phyloP scores from a whole-genome alignment of 2,329 filamentous ascomycete genomes.

The Lasiodiplodia gonubiensis region DNA sequence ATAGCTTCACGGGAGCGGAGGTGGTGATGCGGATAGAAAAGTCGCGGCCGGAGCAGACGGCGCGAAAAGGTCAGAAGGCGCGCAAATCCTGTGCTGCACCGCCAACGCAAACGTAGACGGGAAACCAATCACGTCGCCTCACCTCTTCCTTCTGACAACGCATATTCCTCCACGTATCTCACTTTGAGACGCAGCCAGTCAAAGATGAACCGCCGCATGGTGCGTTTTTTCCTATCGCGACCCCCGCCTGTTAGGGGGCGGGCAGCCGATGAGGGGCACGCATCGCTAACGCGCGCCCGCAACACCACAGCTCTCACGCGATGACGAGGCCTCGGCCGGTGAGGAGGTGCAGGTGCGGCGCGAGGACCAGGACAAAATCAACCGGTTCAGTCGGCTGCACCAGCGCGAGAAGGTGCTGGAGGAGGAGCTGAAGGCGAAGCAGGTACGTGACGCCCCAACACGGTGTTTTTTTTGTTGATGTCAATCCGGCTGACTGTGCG shows the following conservation, averaged over 20 bases:
- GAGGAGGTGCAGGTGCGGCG: constrained; percentile 93
- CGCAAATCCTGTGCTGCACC: constrained; percentile 15
- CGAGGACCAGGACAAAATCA: constrained; percentile 99
- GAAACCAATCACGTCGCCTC: constrained; percentile 5
- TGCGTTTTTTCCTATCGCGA: background rate
- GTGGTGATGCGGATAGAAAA: background rate
- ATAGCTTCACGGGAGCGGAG: background rate
- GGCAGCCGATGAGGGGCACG: background rate
- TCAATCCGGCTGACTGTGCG: background rate
- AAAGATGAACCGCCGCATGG: constrained; percentile 29
- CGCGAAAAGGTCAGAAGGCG: background rate
- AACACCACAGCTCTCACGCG: constrained; percentile 77
- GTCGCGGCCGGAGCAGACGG: constrained; percentile 17
- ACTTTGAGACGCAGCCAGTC: constrained; percentile 3
- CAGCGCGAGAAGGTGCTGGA: constrained; percentile 80
- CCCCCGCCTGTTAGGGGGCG: constrained; percentile 5
- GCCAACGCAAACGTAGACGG: background rate
- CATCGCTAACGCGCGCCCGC: constrained; percentile 28
- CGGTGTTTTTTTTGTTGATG: background rate
- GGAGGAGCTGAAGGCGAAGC: constrained; percentile 79
- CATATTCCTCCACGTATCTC: constrained; percentile 1
- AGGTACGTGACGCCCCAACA: constrained; percentile 61
- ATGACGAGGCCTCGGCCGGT: constrained; percentile 78
- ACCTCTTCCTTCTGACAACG: background rate
- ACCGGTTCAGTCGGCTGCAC: constrained; percentile 93